Conservation (phyloP, 1,284 basidiomycete genomes). For the Sanghuangporus sanghuang region DNA sequence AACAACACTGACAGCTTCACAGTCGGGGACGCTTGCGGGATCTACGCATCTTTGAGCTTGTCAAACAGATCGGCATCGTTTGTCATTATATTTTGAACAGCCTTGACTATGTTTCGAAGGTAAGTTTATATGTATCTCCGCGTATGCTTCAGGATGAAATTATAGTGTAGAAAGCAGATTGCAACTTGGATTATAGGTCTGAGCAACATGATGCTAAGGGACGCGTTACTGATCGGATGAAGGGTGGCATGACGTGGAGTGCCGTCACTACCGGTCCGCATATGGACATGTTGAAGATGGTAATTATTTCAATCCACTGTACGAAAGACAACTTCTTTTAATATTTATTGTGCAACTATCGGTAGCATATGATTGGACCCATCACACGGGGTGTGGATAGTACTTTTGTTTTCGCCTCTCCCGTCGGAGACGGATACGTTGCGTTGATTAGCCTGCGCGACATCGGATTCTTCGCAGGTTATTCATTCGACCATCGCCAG, state of each 20-base stretch:
- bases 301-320: constrained; percentile 21
- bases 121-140: constrained; percentile 17
- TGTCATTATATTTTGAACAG: constrained; percentile 44
- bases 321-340: neutral
- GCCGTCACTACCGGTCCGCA: constrained; percentile 38
- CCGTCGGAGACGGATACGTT: constrained; percentile 34
- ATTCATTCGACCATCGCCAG: constrained; percentile 39
- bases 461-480: constrained; percentile 42
- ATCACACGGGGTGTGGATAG: constrained; percentile 35
- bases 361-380: constrained; percentile 26
- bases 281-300: constrained; percentile 38
- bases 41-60: constrained; percentile 43
- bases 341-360: neutral
- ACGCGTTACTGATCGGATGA: constrained; percentile 38
- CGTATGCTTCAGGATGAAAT: neutral
- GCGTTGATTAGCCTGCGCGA: constrained; percentile 41
- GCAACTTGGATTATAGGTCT: constrained; percentile 26
- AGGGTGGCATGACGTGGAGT: constrained; percentile 35
- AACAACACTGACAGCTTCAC: constrained; percentile 45
- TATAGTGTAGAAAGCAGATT: constrained; percentile 21
- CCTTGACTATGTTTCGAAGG: constrained; percentile 41
- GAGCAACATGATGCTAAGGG: constrained; percentile 43
- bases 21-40: constrained; percentile 39
- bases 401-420: constrained; percentile 39
- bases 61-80: constrained; percentile 34